Evolutionary conservation across 495 filamentous ascomycete species (phyloP).

Genomic region (Pseudomonodictys pantanalensis): DNA sequence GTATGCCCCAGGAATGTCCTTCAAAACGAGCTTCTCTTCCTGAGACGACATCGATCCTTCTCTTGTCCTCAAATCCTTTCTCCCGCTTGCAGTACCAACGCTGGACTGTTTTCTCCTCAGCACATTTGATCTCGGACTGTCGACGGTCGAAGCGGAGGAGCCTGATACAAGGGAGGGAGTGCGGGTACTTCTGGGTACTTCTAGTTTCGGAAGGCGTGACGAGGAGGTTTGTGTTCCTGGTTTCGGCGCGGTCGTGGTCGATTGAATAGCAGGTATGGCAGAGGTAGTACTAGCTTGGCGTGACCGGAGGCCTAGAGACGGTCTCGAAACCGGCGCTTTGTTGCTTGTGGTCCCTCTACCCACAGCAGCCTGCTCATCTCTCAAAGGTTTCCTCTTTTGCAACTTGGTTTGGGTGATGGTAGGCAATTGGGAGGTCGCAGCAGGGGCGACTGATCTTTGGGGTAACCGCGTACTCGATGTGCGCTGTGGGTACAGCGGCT

Average conservation of each 20-base stretch:
- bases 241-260: slow-evolving; percentile 5
- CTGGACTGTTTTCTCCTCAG: slow-evolving; percentile 39
- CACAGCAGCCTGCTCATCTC: slow-evolving; percentile 24
- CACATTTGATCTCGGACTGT: slow-evolving; percentile 39
- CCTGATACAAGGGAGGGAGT: slow-evolving; percentile 45
- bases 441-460: slow-evolving; percentile 26
- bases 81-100: slow-evolving; percentile 26
- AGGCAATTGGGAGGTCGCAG: slow-evolving; percentile 20
- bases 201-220: slow-evolving; percentile 32
- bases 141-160: slow-evolving; percentile 41
- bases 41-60: slow-evolving; percentile 25
- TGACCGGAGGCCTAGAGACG: slow-evolving; percentile 4
- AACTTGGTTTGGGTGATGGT: slow-evolving; percentile 24
- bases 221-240: slow-evolving; percentile 17
- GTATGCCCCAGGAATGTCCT: slow-evolving; percentile 25
- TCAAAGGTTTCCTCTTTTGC: slow-evolving; percentile 28
- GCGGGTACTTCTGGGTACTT: slow-evolving; percentile 24
- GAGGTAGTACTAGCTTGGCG: slow-evolving; percentile 23
- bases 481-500: slow-evolving; percentile 27
- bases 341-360: slow-evolving; percentile 13
- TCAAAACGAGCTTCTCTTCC: slow-evolving; percentile 24
- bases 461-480: slow-evolving; percentile 30
- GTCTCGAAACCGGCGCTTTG: slow-evolving; percentile 13
- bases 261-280: slow-evolving; percentile 10
- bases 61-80: slow-evolving; percentile 19